A percentile compares a stretch with the other conserved stretches of the same genome.
Conservation (phyloP, 176 grass and related monocot genomes). For the Poa pratensis region DNA sequence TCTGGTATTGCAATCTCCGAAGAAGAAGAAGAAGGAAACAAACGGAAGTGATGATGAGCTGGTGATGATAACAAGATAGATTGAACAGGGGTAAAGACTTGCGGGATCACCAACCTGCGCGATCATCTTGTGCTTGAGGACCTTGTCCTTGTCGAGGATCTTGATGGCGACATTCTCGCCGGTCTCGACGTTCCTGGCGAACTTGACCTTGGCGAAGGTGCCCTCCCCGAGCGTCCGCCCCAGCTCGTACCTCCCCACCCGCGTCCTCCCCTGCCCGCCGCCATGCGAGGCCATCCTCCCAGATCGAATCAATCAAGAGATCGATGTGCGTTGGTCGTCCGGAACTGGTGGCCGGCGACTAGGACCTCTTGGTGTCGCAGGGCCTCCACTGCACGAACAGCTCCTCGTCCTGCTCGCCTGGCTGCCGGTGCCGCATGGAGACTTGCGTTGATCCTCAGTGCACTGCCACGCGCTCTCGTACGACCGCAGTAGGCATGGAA, state of each 20-base stretch:
- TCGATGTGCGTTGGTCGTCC: background rate
- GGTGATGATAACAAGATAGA: background rate
- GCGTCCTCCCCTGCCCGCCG: slow-evolving; percentile 55
- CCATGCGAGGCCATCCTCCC: slow-evolving; percentile 52
- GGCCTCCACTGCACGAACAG: slow-evolving; percentile 73
- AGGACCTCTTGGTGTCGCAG: slow-evolving; percentile 74
- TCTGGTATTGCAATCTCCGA: background rate
- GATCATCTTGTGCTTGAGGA: slow-evolving; percentile 97
- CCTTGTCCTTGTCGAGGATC: slow-evolving; percentile 98
- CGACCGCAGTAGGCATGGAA: slow-evolving; percentile 34
- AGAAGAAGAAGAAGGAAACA: background rate
- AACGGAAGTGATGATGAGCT: background rate
- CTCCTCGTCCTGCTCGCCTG: slow-evolving; percentile 59
- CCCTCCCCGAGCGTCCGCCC: slow-evolving; percentile 90
- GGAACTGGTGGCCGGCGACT: slow-evolving; percentile 27
- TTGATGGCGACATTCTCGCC: slow-evolving; percentile 91
- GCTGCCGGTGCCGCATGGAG: slow-evolving; percentile 58
- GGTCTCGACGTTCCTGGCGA: slow-evolving; percentile 83
- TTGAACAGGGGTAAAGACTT: background rate
- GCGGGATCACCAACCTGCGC: slow-evolving; percentile 51
- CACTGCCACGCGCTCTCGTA: background rate
- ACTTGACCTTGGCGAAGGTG: slow-evolving; percentile 99
- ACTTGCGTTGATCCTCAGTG: background rate
- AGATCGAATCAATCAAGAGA: background rate
- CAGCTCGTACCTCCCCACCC: slow-evolving; percentile 94